phyloP scores from a whole-genome alignment of 164 flowering plant genomes.

The Liquidambar formosana region DNA sequence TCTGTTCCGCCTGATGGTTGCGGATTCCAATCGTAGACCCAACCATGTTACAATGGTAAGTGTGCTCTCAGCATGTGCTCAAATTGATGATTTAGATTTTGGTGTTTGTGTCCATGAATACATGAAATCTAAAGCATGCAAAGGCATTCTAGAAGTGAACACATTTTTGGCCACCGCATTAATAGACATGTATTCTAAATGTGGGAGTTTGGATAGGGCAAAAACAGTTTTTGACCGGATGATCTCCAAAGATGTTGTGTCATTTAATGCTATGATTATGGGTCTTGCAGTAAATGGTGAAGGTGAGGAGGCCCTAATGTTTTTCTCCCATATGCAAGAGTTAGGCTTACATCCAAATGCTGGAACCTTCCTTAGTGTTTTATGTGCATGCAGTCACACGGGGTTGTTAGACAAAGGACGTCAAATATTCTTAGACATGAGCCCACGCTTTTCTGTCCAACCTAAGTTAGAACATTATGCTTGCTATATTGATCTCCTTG shows the following conservation, averaged over 20 bases:
- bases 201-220: constrained; percentile 52
- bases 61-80: constrained; percentile 70
- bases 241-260: constrained; percentile 45
- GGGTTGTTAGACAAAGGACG: constrained; percentile 51
- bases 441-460: constrained; percentile 10
- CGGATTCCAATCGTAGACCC: constrained; percentile 29
- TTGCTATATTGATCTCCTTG: constrained; percentile 62
- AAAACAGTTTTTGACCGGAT: constrained; percentile 39
- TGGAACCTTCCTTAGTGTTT: constrained; percentile 48
- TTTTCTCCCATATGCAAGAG: constrained; percentile 48
- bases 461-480: constrained; percentile 67
- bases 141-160: constrained; percentile 41
- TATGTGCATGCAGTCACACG: constrained; percentile 68
- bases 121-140: constrained; percentile 31
- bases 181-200: constrained; percentile 74
- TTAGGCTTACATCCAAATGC: constrained; percentile 40
- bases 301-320: constrained; percentile 51
- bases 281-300: constrained; percentile 62
- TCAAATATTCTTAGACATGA: constrained; percentile 43
- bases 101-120: constrained; percentile 60
- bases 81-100: constrained; percentile 60
- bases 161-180: constrained; percentile 54
- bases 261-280: constrained; percentile 73
- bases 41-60: constrained; percentile 76
- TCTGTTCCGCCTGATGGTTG: constrained; percentile 44